Evolutionary conservation across 2,329 filamentous ascomycete genomes (phyloP), one percentile per base, ranked within the genome.

Genomic region (Elsinoe fawcettii): DNA sequence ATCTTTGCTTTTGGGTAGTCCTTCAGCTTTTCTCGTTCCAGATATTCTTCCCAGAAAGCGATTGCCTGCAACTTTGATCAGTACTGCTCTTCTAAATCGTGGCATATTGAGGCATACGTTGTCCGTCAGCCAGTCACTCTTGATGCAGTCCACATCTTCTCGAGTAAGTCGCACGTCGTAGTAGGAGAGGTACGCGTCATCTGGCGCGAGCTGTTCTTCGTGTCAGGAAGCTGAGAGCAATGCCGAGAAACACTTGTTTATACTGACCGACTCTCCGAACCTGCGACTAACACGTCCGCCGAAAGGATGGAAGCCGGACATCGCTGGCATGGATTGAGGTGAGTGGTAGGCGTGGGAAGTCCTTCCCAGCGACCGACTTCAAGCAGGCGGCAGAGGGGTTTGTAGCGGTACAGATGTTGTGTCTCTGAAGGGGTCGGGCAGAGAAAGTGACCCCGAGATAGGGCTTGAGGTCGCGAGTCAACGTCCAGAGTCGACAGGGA

Each of bases 21-120:
- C 27, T 78, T 77, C 25, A 99, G 84, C 60, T 90, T 85, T 75
- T 97, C 92, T 61, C 85, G 88, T 72, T 99, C 93, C 63, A 99
- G 84, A 70, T 88, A 91, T 74, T 97, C 92, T 80, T 97, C 88
- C 92, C 93, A 99, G 70, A 99, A 97, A 53, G 90, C 86, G 63
- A 99, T 97, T 65, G 90, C 91, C 88, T 92, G 55, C 18, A 16
- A 27, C 23, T 5, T 9, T 51, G 32, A 53, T 46, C 44, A 49
- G 18, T 9, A 18, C 5, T 20, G 20, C 20, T 4, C 27, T 11
- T 14, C 20, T 3, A 2, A 7, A 36, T 23, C 16, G 16, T 27
- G 20, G 30, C 2, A 14, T 9, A 22, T 16, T 14, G 16, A 32
- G 41, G 74, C 81, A 63, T 77, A 91, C 88, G 75, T 96, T 96